Evolutionary conservation across 305 asterid genomes (phyloP), one percentile per base, ranked within the genome.

Genomic region (Striga hermonthica): DNA sequence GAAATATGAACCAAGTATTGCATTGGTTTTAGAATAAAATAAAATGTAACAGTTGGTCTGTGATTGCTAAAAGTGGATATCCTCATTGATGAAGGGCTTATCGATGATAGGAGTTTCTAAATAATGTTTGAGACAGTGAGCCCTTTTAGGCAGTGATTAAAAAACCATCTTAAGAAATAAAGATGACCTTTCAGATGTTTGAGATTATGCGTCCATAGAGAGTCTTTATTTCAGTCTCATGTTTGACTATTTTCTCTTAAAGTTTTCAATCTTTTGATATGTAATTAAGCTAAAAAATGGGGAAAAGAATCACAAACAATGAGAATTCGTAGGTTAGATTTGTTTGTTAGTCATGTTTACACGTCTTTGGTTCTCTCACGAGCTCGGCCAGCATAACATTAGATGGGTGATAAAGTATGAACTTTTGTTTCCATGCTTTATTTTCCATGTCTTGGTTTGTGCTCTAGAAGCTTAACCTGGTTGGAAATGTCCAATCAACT

Each of bases 121-220:
- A 53, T 43, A 62, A 65, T 53, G 31, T 56, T 43, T 56, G 56
- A 5, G 31, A 22, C 31, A 22, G 31, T 22, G 31, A 66, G 70
- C 55, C 43, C 28, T 66, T 9, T 22, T 35, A 53, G 22, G n/a
- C 43, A 53, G 55, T 54, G 16, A 22, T 22, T 22, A 22, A 22
- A 2, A 22, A 22, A 22, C 31, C 31, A 22, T 22, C 68, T 39
- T 8, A 15, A 56, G 38, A n/a, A 65, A 7, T 39, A 28, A 52
- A 15, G 40, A 22, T 15, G 54, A 47, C 53, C 56, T 15, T 40
- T 16, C 58, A 48, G 57, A 57, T 15, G 22, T 48, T 48, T 48
- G 55, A 7, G 8, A n/a, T n/a, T 48, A n/a, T 48, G 47, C 47
- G 1, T 41, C 47, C 10, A 6, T 7, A 41, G 69, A 43, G 50